Evolutionary conservation across 2,329 filamentous ascomycete genomes (phyloP).

Genomic region (Botrytis elliptica): DNA sequence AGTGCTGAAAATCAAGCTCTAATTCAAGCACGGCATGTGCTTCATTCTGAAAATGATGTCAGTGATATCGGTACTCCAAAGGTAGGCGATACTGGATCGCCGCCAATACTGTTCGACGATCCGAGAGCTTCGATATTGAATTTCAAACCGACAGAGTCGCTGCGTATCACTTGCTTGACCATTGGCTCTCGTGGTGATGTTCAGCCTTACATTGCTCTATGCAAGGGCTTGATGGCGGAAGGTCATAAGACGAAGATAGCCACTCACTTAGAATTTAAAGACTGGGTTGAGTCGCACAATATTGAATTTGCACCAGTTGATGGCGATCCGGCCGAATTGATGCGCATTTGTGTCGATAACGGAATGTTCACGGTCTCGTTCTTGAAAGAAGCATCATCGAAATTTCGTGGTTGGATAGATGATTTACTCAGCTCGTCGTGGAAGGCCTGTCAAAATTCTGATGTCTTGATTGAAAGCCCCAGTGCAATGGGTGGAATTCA

Average conservation of each 20-base stretch:
- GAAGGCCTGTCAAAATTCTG: constrained; percentile 78
- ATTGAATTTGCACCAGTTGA: constrained; percentile 89
- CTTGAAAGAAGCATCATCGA: constrained; percentile 78
- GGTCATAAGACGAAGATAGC: constrained; percentile 86
- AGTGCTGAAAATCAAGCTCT: constrained; percentile 79
- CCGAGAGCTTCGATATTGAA: constrained; percentile 82
- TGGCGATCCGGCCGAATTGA: constrained; percentile 89
- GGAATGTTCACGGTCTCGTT: constrained; percentile 96
- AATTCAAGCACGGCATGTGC: constrained; percentile 65
- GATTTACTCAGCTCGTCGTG: constrained; percentile 80
- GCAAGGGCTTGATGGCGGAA: constrained; percentile 83
- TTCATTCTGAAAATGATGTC: constrained; percentile 52
- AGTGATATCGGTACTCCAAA: constrained; percentile 51
- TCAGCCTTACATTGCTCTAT: constrained; percentile 94
- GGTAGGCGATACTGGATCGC: constrained; percentile 54
- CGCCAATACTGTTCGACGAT: constrained; percentile 86
- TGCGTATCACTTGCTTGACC: constrained; percentile 88
- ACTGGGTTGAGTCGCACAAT: constrained; percentile 87
- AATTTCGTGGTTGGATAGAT: constrained; percentile 94
- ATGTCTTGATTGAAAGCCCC: constrained; percentile 91
- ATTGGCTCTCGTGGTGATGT: constrained; percentile 96
- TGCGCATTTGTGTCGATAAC: constrained; percentile 94
- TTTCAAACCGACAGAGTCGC: constrained; percentile 78
- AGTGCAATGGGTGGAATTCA: constrained; percentile 98
- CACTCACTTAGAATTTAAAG: constrained; percentile 85